Percentiles rank a stretch among this genome's conserved stretches.
phyloP scores from a whole-genome alignment of 441 rosid species.

The Corymbia calophylla region DNA sequence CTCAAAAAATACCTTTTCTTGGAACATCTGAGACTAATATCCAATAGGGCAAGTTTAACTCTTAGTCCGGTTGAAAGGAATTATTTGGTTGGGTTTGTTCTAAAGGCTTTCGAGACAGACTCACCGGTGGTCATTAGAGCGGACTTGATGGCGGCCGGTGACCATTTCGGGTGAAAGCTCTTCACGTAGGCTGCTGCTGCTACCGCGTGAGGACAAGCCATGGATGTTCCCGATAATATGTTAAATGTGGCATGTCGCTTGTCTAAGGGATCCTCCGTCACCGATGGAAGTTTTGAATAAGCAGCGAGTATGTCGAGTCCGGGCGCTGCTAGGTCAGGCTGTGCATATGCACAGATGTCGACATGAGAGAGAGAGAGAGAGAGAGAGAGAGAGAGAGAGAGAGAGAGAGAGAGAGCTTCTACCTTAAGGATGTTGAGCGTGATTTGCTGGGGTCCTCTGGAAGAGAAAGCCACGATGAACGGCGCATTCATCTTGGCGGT shows the following conservation, averaged over 20 bases:
- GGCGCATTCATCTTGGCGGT: conserved; percentile 35
- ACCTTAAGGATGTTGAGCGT: conserved; percentile 52
- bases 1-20: neutral
- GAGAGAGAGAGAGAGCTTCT: neutral
- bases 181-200: conserved; percentile 63
- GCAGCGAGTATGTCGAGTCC: conserved; percentile 57
- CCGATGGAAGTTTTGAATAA: conserved; percentile 23
- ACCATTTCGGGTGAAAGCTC: conserved; percentile 59
- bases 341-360: neutral
- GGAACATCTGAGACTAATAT: neutral
- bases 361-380: neutral
- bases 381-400: neutral
- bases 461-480: conserved; percentile 49
- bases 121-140: conserved; percentile 67
- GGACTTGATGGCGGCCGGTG: conserved; percentile 55
- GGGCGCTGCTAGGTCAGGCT: conserved; percentile 70
- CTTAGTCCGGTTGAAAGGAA: neutral
- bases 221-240: conserved; percentile 59
- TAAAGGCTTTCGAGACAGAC: neutral
- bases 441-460: conserved; percentile 54
- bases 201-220: conserved; percentile 61
- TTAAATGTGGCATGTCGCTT: conserved; percentile 19
- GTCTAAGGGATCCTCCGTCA: conserved; percentile 27
- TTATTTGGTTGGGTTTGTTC: neutral
- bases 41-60: neutral